Evolutionary conservation across 2,329 filamentous ascomycete genomes (phyloP).

Genomic region (Colletotrichum sp.): DNA sequence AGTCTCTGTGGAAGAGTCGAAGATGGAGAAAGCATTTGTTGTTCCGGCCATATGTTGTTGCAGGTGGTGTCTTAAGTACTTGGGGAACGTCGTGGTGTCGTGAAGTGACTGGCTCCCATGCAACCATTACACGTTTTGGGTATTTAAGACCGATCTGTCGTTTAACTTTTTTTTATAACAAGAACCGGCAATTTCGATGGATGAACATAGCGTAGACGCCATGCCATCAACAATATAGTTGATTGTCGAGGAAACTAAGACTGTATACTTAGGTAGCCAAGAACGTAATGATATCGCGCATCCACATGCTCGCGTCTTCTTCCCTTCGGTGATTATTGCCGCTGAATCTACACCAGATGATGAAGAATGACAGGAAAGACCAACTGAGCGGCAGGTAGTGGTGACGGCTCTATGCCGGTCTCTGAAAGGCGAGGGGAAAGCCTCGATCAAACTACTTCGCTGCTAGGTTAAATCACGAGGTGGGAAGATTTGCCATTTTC

Average conservation of each 20-base stretch:
- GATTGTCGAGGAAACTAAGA: background rate
- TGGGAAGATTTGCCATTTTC: too few species aligned
- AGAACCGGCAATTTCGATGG: background rate
- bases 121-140: background rate
- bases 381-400: rapidly evolving
- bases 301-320: background rate
- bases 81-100: rapidly evolving
- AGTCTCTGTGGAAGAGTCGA: too few species aligned
- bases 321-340: background rate
- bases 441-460: too few species aligned
- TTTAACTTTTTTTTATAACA: rapidly evolving
- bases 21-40: too few species aligned
- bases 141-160: background rate
- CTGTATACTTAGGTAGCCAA: background rate
- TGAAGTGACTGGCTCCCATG: rapidly evolving
- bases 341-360: rapidly evolving
- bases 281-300: background rate
- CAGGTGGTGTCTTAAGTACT: rapidly evolving
- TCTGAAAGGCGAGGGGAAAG: rapidly evolving
- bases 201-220: too few species aligned
- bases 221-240: background rate
- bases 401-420: background rate
- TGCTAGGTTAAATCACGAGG: too few species aligned
- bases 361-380: background rate
- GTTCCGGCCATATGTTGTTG: background rate